Base-by-base conservation (phyloP, 2,329 filamentous ascomycete species). In the Coniochaeta hoffmannii region DNA sequence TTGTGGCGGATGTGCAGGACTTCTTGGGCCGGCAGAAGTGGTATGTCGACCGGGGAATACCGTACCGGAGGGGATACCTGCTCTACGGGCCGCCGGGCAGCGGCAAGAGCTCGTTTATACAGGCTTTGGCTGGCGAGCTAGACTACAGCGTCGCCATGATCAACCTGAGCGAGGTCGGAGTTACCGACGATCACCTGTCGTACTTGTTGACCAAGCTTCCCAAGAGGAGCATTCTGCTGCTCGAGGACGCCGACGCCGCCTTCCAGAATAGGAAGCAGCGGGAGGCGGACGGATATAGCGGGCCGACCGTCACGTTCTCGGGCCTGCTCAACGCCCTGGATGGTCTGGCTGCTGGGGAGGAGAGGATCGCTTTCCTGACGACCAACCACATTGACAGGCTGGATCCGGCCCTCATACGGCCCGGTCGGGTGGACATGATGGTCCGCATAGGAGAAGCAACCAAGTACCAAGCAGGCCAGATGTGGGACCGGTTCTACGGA, bases 401-500 rank as follows among this genome's bases (percentile, higher is more conserved):
- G 1, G 91, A 97, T 65, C 87, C 90, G 58, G 94, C 94, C 4
- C 73, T 99, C 41, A 90, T 97, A 50, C 81, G 94, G 24, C 94
- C 94, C 0, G 94, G 94, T 0, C 82, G 94, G 51, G 91, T 99
- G 1, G 94, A 99, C 70, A 88, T 97, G 87, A 94, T 90, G 62
- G 82, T 96, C 3, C 83, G 90, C 55, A 87, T 99, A 51, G 93
- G 92, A 35, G 89, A 96, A 70, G 91, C 93, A 31, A 93, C 89
- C 2, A 79, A 84, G 57, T 88, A 89, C 68, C 94, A 97, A 71
- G 92, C 95, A 17, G 82, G 76, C 14, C 79, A 87, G 69, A 88
- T 99, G 73, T 99, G 93, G 91, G 88, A 95, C 69, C 85, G 94
- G 19, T 99, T 97, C 74, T 99, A 97, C 66, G 88, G 88, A 4